A percentile compares a stretch with the other conserved stretches of the same genome.
Evolutionary conservation across 495 filamentous ascomycete genomes (phyloP).

Genomic region (Hypomontagnella monticulosa): DNA sequence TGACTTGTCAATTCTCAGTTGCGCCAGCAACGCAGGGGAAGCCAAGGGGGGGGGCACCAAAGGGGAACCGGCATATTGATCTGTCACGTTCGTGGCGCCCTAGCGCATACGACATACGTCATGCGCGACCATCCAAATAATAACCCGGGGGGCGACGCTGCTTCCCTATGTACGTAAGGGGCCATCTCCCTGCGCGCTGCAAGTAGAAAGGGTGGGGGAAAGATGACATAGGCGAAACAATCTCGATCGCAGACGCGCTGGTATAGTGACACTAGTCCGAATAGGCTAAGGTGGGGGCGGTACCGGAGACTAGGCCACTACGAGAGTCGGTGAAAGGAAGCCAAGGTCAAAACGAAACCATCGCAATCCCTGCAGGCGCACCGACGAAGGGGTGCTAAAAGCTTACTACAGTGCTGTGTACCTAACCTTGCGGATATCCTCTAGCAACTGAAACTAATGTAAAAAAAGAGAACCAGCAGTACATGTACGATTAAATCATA

Average conservation of each 20-base stretch:
- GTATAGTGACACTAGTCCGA: slow-evolving; percentile 14
- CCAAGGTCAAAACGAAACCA: slow-evolving; percentile 7
- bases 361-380: slow-evolving; percentile 4
- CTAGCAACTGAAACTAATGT: slow-evolving; percentile 1
- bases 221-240: neutral
- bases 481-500: slow-evolving; percentile 11
- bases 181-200: too few relatives aligned
- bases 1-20: too few relatives aligned
- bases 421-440: neutral
- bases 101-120: slow-evolving; percentile 21
- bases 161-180: neutral
- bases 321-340: slow-evolving; percentile 21
- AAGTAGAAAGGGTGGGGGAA: too few relatives aligned
- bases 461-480: neutral
- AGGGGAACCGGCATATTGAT: too few relatives aligned
- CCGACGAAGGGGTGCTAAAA: neutral
- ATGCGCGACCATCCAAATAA: slow-evolving; percentile 4
- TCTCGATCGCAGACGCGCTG: slow-evolving; percentile 13
- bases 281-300: slow-evolving; percentile 7
- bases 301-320: neutral
- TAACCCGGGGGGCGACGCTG: neutral
- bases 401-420: slow-evolving; percentile 18
- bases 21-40: too few relatives aligned
- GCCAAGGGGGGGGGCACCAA: too few relatives aligned
- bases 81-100: neutral